Evolutionary conservation across 768 basidiomycete species (phyloP).

Genomic region (Russula sp.): DNA sequence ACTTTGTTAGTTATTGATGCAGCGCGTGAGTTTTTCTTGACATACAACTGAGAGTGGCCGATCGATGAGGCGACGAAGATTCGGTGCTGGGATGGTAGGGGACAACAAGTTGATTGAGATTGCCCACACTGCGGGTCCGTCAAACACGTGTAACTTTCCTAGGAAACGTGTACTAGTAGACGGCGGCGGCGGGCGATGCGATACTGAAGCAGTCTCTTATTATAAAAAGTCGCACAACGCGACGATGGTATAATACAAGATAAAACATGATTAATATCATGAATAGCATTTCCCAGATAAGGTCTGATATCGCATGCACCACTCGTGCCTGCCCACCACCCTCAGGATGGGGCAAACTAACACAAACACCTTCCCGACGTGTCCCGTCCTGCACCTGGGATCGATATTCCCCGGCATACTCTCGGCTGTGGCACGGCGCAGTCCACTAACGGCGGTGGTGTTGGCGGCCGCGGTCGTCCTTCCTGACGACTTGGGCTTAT

Average conservation of each 20-base stretch:
- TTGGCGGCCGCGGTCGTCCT: slow-evolving; percentile 5
- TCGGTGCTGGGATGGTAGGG: too few relatives aligned
- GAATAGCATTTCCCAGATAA: not conserved
- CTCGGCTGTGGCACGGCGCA: slow-evolving; percentile 13
- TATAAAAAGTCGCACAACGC: not conserved
- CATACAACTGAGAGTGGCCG: too few relatives aligned
- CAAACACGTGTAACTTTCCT: too few relatives aligned
- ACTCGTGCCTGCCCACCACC: too few relatives aligned
- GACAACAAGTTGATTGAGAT: too few relatives aligned
- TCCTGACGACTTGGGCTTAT: slow-evolving; percentile 32
- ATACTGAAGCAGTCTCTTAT: too few relatives aligned
- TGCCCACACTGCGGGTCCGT: too few relatives aligned
- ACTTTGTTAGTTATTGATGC: too few relatives aligned
- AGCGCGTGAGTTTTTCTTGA: too few relatives aligned
- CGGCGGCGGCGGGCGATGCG: too few relatives aligned
- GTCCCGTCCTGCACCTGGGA: slow-evolving; percentile 32
- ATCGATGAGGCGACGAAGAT: too few relatives aligned
- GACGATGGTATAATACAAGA: slow-evolving; percentile 1
- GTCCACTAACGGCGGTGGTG: slow-evolving; percentile 10
- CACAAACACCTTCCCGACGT: slow-evolving; percentile 39
- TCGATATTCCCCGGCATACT: slow-evolving; percentile 47
- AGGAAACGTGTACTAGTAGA: too few relatives aligned
- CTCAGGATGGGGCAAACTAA: slow-evolving; percentile 21
- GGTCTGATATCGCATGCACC: not conserved
- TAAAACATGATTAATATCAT: not conserved